Evolutionary conservation across 2,329 filamentous ascomycete genomes (phyloP), one percentile per base, ranked within the genome.

Genomic region (Colletotrichum musae): DNA sequence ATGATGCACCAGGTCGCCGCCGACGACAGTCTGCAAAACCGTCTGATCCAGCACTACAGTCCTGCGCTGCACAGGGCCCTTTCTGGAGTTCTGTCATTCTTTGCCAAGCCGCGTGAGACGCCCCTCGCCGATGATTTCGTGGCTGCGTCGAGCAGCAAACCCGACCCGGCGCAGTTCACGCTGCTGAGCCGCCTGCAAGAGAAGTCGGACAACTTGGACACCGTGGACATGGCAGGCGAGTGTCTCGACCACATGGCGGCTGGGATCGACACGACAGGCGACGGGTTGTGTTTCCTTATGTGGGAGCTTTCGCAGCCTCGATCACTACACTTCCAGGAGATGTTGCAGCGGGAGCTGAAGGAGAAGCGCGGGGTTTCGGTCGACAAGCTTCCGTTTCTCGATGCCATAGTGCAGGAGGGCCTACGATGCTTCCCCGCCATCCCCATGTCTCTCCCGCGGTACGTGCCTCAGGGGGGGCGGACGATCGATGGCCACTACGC

Each of bases 161-260:
- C 80, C 10, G 80, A 86, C 24, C 77, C 86, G 0, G 84, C 84
- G 5, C 78, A 80, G 5, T 89, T 91, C 69, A 90, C 88, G 0
- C 83, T 92, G 5, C 77, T 91, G 54, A 85, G 84, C 74, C 86
- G 89, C 41, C 85, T 93, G 72, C 79, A 87, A 75, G 80, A 88
- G 74, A 82, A 88, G 79, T 77, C 79, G 5, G 65, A 69, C 18
- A 74, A 81, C 4, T 81, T 91, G 41, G 83, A 87, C 41, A 77
- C 81, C 4, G 79, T 88, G 3, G 86, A 90, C 73, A 85, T 88
- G 71, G 90, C 90, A 0, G 90, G 91, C 21, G 91, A 93, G 77
- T 92, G 89, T 73, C 86, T 92, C 65, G 91, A 93, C 73, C 91
- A 93, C 76, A 89, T 93, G 88, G 89, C 87, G 0, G 91, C 91